Conservation (phyloP, 352 stramenopile species). For the Poterioochromonas sp. region DNA sequence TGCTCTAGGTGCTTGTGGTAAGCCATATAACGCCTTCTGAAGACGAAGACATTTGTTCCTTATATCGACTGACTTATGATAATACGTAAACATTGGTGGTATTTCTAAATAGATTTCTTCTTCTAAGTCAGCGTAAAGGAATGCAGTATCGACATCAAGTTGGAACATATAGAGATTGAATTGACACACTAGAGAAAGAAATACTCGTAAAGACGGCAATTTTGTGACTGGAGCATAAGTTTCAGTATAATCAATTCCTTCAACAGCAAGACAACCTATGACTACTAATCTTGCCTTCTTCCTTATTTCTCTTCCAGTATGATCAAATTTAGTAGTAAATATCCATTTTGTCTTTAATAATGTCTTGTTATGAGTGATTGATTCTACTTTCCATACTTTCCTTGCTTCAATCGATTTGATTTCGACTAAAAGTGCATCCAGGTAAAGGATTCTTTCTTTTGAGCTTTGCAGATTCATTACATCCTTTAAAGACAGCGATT, state of each 20-base stretch:
- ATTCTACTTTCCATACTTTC: background rate
- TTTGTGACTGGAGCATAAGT: background rate
- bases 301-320: background rate
- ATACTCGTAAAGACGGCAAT: background rate
- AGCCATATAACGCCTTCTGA: constrained; percentile 8
- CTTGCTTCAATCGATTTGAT: background rate
- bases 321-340: background rate
- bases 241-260: background rate
- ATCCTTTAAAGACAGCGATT: too few relatives aligned
- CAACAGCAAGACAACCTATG: background rate
- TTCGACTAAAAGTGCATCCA: too few relatives aligned
- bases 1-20: constrained; percentile 10
- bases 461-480: too few relatives aligned
- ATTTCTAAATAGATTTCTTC: constrained; percentile 18
- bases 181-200: constrained; percentile 17
- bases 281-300: background rate
- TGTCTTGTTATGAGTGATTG: background rate
- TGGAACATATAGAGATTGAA: constrained; percentile 3
- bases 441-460: too few relatives aligned
- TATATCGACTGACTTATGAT: constrained; percentile 15
- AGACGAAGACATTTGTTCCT: constrained; percentile 13
- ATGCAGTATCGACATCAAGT: constrained; percentile 13
- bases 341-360: background rate
- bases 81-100: constrained; percentile 14
- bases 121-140: constrained; percentile 10